Evolutionary conservation across 768 basidiomycete genomes (phyloP).

Genomic region (Agrocybe chaxingu): DNA sequence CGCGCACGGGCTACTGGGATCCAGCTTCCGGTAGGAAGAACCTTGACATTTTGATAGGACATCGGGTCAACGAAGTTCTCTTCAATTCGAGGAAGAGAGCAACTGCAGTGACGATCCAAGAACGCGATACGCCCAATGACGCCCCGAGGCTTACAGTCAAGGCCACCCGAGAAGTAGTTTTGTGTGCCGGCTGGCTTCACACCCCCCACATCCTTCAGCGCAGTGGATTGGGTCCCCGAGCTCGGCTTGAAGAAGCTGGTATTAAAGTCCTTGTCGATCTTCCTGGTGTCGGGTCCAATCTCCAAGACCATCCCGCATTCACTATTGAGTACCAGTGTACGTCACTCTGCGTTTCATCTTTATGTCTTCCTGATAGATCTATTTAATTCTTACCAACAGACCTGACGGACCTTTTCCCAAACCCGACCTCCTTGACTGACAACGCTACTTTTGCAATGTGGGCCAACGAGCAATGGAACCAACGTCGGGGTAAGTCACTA

Average conservation of each 20-base stretch:
- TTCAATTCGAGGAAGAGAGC: constrained; percentile 4
- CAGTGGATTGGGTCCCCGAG: constrained; percentile 8
- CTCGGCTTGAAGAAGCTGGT: constrained; percentile 3
- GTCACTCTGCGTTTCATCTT: not conserved
- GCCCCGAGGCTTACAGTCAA: constrained; percentile 4
- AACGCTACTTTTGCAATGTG: no score
- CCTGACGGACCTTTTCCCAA: no score
- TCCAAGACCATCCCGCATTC: constrained; percentile 4
- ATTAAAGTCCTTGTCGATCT: constrained; percentile 9
- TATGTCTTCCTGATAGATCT: no score
- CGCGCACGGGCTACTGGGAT: constrained; percentile 8
- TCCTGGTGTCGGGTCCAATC: constrained; percentile 8
- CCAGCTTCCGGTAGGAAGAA: constrained; percentile 4
- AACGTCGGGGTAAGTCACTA: no score
- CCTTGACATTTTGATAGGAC: constrained; percentile 6
- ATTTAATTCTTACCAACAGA: no score
- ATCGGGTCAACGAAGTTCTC: constrained; percentile 10
- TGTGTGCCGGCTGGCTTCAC: constrained; percentile 10
- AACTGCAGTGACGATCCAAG: not conserved
- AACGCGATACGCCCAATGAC: not conserved
- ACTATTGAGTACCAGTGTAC: not conserved
- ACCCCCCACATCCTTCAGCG: constrained; percentile 11
- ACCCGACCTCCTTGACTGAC: no score
- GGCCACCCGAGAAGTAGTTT: constrained; percentile 4
- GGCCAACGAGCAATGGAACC: no score